These are phyloP conservation scores for Quercus mongolica DNA, from an alignment of 306 rosid species.

Conservation along the genomic window DNA sequence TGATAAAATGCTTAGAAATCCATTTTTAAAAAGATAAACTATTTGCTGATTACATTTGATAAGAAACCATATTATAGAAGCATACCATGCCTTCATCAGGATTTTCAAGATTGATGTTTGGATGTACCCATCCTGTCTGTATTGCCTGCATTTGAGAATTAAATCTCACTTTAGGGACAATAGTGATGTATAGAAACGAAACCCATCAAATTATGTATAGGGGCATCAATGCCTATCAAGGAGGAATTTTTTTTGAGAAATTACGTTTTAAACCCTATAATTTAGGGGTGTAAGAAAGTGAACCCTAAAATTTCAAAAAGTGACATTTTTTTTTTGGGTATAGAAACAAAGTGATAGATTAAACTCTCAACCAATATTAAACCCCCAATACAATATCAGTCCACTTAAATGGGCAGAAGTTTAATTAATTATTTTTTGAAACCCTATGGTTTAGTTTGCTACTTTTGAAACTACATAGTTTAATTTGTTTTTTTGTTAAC, in stretches of 20 bases:
- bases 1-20: not conserved
- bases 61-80: not conserved
- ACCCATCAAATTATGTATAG: not conserved
- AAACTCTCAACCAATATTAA: no score
- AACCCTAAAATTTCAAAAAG: no score
- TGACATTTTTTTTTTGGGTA: no score
- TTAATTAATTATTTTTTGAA: no score
- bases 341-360: no score
- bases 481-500: no score
- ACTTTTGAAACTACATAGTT: no score
- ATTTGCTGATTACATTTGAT: not conserved
- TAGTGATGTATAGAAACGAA: not conserved
- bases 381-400: no score
- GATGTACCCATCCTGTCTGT: conserved; percentile 93
- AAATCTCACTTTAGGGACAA: not conserved
- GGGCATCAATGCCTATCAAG: not conserved
- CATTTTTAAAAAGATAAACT: not conserved
- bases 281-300: no score
- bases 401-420: no score
- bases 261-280: no score
- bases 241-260: not conserved
- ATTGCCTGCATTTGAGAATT: conserved; percentile 52
- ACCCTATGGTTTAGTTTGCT: no score
- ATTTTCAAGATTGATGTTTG: conserved; percentile 82
- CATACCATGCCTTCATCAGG: conserved; percentile 90